Conservation (phyloP, 164 flowering plant species). For the Stephania japonica region DNA sequence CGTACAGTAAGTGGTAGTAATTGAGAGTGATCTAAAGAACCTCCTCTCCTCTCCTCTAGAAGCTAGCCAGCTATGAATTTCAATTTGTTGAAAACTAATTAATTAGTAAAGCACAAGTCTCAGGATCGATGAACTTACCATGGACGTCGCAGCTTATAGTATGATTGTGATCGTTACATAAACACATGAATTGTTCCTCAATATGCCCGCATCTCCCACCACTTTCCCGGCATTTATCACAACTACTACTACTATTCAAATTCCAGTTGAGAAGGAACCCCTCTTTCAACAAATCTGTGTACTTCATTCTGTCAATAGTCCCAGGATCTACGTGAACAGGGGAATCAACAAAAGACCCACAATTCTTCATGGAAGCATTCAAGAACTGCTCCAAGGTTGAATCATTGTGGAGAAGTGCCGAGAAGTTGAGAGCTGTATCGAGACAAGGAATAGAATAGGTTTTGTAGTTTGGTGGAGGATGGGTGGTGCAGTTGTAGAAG, state of each 20-base stretch:
- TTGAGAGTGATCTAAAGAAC: too few relatives aligned
- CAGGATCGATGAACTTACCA: slow-evolving; percentile 19
- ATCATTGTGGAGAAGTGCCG: slow-evolving; percentile 24
- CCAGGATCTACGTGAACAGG: slow-evolving; percentile 21
- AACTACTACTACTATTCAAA: slow-evolving; percentile 20
- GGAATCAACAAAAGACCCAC: slow-evolving; percentile 25
- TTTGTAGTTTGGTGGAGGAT: background rate
- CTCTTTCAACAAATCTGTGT: slow-evolving; percentile 18
- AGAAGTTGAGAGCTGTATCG: slow-evolving; percentile 34
- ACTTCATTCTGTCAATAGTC: slow-evolving; percentile 14
- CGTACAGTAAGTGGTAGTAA: too few relatives aligned
- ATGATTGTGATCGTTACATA: slow-evolving; percentile 41
- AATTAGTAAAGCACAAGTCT: too few relatives aligned
- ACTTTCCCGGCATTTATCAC: slow-evolving; percentile 31
- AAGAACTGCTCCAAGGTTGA: slow-evolving; percentile 13
- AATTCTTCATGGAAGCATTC: slow-evolving; percentile 24
- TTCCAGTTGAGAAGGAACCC: slow-evolving; percentile 49
- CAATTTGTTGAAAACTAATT: too few relatives aligned
- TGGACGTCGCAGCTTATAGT: slow-evolving; percentile 7
- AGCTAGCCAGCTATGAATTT: too few relatives aligned
- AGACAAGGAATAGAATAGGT: slow-evolving; percentile 21
- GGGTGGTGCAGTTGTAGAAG: slow-evolving; percentile 34
- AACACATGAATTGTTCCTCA: slow-evolving; percentile 30
- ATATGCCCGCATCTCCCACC: slow-evolving; percentile 42
- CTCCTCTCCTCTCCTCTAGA: too few relatives aligned